Percentiles rank a stretch among this genome's conserved stretches.
Conservation (phyloP, 257 asterid species). For the Petunia axillaris region DNA sequence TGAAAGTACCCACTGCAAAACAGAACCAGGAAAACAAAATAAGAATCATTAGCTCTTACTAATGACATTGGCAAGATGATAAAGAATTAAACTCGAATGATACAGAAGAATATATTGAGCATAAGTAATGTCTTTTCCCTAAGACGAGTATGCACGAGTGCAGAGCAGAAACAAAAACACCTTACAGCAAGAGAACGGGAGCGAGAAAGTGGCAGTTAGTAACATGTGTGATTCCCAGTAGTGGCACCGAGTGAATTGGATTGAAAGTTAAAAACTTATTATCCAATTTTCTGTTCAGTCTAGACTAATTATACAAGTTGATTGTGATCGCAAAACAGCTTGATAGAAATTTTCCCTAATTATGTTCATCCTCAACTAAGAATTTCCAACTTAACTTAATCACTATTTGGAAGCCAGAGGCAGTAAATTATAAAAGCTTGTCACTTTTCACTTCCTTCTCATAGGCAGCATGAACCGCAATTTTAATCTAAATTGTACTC, state of each 20-base stretch:
- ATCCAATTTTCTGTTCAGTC: background rate
- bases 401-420: background rate
- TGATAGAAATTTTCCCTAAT: background rate
- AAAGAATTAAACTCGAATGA: background rate
- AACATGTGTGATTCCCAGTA: background rate
- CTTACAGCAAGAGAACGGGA: slow-evolving; percentile 16
- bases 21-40: slow-evolving; percentile 21
- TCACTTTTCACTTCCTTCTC: background rate
- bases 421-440: slow-evolving; percentile 2
- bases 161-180: background rate
- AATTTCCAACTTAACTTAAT: background rate
- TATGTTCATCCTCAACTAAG: slow-evolving; percentile 10
- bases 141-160: background rate
- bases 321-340: background rate
- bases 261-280: background rate
- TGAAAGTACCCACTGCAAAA: slow-evolving; percentile 94
- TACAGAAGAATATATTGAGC: background rate
- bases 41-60: slow-evolving; percentile 21
- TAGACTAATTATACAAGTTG: background rate
- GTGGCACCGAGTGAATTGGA: background rate
- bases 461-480: background rate
- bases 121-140: background rate
- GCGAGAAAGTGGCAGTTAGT: background rate
- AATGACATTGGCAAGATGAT: slow-evolving; percentile 1
- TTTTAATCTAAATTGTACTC: background rate